A percentile compares a stretch with the other conserved stretches of the same genome.
Conservation (phyloP, 1,139 yeast species). For the Saccharomyces hybrid region DNA sequence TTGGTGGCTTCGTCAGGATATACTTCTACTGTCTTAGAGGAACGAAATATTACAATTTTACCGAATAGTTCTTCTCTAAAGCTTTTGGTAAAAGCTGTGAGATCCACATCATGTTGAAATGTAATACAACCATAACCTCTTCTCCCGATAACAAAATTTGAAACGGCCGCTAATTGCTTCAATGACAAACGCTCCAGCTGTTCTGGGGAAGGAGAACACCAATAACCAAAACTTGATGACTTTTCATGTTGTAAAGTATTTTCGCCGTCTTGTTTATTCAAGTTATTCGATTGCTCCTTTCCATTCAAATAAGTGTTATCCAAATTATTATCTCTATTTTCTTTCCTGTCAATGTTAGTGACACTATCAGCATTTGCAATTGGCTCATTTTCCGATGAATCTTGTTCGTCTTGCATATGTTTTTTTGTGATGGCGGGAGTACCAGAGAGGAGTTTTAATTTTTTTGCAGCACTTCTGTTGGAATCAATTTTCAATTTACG, state of each 20-base stretch:
- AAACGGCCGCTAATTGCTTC: constrained; percentile 49
- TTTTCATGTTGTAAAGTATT: not conserved
- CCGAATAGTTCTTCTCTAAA: constrained; percentile 45
- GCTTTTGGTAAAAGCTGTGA: constrained; percentile 44
- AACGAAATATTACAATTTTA: constrained; percentile 46
- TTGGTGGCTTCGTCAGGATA: constrained; percentile 50
- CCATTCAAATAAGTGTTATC: not conserved
- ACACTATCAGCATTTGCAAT: not conserved
- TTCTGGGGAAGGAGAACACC: constrained; percentile 68
- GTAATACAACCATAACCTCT: constrained; percentile 68
- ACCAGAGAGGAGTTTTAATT: constrained; percentile 32
- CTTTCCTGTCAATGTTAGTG: not conserved
- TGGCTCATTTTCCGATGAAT: constrained; percentile 2
- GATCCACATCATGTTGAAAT: constrained; percentile 64
- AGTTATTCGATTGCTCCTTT: not conserved
- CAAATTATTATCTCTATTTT: not conserved
- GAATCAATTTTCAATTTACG: constrained; percentile 34
- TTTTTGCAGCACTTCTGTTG: constrained; percentile 35
- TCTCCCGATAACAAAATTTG: constrained; percentile 70
- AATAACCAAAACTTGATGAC: constrained; percentile 47
- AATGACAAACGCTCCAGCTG: constrained; percentile 43
- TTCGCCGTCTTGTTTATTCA: not conserved
- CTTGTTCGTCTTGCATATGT: constrained; percentile 19
- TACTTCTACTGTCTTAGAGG: constrained; percentile 53
- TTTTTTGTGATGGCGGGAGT: constrained; percentile 27